phyloP scores from a whole-genome alignment of 2,329 filamentous ascomycete genomes.

The Rhexocercosporidium sp. region DNA sequence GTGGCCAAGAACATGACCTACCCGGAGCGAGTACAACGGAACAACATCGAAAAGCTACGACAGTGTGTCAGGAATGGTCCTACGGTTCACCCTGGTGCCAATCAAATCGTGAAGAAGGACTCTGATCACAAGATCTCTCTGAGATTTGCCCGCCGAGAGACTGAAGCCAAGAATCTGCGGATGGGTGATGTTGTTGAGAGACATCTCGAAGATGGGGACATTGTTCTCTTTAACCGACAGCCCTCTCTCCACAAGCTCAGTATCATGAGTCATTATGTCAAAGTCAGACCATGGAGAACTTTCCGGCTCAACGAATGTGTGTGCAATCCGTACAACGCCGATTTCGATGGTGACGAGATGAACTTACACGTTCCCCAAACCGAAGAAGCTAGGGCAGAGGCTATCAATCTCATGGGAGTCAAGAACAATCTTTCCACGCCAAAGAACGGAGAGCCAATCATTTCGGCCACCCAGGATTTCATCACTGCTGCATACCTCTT shows the following conservation, averaged over 20 bases:
- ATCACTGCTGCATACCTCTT: conserved; percentile 93
- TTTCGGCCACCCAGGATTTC: conserved; percentile 99
- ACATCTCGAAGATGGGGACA: conserved; percentile 92
- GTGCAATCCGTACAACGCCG: conserved; percentile 96
- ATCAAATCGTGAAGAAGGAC: conserved; percentile 76
- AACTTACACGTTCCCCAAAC: conserved; percentile 98
- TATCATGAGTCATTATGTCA: conserved; percentile 95
- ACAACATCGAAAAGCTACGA: conserved; percentile 84
- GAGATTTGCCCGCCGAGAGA: conserved; percentile 73
- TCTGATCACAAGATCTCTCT: conserved; percentile 73
- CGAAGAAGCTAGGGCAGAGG: conserved; percentile 93
- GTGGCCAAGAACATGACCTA: conserved; percentile 98
- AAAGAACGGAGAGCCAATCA: conserved; percentile 97
- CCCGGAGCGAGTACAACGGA: conserved; percentile 82
- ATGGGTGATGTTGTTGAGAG: conserved; percentile 91
- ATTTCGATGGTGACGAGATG: conserved; percentile 99
- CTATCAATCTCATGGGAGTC: conserved; percentile 95
- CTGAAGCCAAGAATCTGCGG: conserved; percentile 74
- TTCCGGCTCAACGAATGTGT: conserved; percentile 98
- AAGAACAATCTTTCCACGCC: conserved; percentile 96
- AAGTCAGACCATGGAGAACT: conserved; percentile 92
- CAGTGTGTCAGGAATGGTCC: conserved; percentile 77
- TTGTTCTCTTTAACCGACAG: conserved; percentile 97
- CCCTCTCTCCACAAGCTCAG: conserved; percentile 97
- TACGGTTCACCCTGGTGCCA: conserved; percentile 84